Evolutionary conservation across 176 grass and related monocot species (phyloP).

Genomic region (Oryza longistaminata): DNA sequence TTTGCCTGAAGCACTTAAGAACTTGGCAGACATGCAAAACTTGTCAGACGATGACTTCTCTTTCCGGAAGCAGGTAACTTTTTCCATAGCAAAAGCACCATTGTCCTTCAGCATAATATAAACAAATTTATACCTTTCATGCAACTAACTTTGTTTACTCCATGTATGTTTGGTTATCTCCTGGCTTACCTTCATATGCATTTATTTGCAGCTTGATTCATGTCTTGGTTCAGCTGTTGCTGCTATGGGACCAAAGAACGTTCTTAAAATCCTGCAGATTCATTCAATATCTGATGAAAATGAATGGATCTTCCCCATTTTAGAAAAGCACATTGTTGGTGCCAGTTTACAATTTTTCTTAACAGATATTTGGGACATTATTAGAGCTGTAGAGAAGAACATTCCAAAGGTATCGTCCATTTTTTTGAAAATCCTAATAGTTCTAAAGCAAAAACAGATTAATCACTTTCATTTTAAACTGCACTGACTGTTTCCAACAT

Average conservation of each 20-base stretch:
- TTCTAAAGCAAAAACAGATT: conserved; percentile 12
- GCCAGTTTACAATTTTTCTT: conserved; percentile 82
- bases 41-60: conserved; percentile 81
- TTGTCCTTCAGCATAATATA: neutral
- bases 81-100: neutral
- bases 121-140: neutral
- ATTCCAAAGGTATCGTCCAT: conserved; percentile 61
- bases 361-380: conserved; percentile 58
- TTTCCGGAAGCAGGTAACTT: conserved; percentile 80
- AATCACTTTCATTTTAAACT: conserved; percentile 19
- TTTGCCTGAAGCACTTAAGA: conserved; percentile 74
- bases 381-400: conserved; percentile 65
- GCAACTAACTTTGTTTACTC: neutral
- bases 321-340: conserved; percentile 86
- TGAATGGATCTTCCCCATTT: conserved; percentile 83
- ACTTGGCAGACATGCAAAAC: conserved; percentile 77
- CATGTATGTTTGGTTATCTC: conserved; percentile 6
- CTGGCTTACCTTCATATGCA: conserved; percentile 2
- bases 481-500: conserved; percentile 24
- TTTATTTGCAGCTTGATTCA: conserved; percentile 78
- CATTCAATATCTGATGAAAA: conserved; percentile 67
- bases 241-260: conserved; percentile 84
- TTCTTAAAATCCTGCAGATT: conserved; percentile 73
- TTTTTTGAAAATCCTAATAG: conserved; percentile 8
- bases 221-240: conserved; percentile 80